phyloP scores from a whole-genome alignment of 2,329 filamentous ascomycete genomes.

The Aspergillus piperis region DNA sequence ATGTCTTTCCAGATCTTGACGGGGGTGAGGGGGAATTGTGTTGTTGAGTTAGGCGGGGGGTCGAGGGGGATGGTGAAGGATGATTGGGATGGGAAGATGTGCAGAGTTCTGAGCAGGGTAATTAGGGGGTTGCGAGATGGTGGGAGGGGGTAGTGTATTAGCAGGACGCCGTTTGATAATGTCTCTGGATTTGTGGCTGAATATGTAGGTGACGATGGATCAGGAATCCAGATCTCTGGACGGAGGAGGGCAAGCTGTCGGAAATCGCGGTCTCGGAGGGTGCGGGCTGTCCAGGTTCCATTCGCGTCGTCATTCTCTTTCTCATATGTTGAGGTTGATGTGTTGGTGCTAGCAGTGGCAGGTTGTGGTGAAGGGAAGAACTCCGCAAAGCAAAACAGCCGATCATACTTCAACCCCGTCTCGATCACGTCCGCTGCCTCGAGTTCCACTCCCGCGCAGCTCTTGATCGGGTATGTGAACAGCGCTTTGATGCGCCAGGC shows the following conservation, averaged over 20 bases:
- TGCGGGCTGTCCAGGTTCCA: constrained; percentile 49
- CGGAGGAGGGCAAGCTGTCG: constrained; percentile 70
- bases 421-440: constrained; percentile 63
- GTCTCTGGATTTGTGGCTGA: constrained; percentile 48
- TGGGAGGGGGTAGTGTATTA: constrained; percentile 49
- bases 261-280: constrained; percentile 44
- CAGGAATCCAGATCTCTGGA: constrained; percentile 62
- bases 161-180: constrained; percentile 54
- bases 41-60: constrained; percentile 50
- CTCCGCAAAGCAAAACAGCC: constrained; percentile 81
- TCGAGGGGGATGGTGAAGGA: constrained; percentile 57
- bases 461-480: constrained; percentile 81
- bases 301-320: constrained; percentile 9
- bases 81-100: constrained; percentile 38
- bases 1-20: constrained; percentile 60
- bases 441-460: constrained; percentile 75
- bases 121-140: constrained; percentile 11
- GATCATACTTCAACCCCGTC: constrained; percentile 75
- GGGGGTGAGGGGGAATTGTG: constrained; percentile 47
- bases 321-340: background rate
- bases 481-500: constrained; percentile 65
- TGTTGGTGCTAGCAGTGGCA: constrained; percentile 6
- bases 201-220: constrained; percentile 48
- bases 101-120: constrained; percentile 14
- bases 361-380: constrained; percentile 33